Evolutionary conservation across 2,329 filamentous ascomycete genomes (phyloP), one percentile per base, ranked within the genome.

Genomic region (Alternaria viburni): DNA sequence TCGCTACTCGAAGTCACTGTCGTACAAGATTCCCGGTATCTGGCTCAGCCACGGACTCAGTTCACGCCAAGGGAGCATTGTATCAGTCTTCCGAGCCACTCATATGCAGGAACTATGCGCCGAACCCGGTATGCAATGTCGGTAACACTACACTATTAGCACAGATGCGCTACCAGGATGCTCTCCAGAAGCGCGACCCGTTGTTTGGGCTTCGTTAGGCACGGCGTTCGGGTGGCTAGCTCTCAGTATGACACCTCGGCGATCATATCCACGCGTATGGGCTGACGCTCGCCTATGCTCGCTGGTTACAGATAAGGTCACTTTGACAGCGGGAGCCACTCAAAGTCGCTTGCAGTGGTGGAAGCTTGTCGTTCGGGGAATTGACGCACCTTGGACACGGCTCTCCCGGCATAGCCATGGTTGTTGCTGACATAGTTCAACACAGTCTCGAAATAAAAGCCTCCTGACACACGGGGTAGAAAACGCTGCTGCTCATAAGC

Each of bases 31-130:
- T 49, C 60, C 62, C 57, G 43, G 60, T 55, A 63, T 63, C 51
- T 67, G 54, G 57, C 41, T 62, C 50, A 63, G 54, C 54, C 61
- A 56, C 55, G 26, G 43, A 43, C 30, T 11, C n/a, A 45, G 28
- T 45, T 21, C 15, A 5, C 55, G 43, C 58, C 54, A 64, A 69
- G 46, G 17, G 47, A 25, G 26, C 7, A 26, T 25, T 30, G 58
- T 11, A 12, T 54, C 63, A 26, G 19, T 44, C 23, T 25, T 54
- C 28, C 52, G 36, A 26, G 57, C 57, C 64, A 62, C 63, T 74
- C 57, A 54, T 21, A 67, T 63, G 65, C 71, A 75, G 65, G 69
- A 74, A 73, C 71, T 67, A 69, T 67, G 63, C 70, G 70, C 73
- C 69, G 65, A 74, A 74, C 71, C 49, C 62, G 50, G 54, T 64